Evolutionary conservation across 768 basidiomycete species (phyloP).

Genomic region (Symmetrospora coprosmae): DNA sequence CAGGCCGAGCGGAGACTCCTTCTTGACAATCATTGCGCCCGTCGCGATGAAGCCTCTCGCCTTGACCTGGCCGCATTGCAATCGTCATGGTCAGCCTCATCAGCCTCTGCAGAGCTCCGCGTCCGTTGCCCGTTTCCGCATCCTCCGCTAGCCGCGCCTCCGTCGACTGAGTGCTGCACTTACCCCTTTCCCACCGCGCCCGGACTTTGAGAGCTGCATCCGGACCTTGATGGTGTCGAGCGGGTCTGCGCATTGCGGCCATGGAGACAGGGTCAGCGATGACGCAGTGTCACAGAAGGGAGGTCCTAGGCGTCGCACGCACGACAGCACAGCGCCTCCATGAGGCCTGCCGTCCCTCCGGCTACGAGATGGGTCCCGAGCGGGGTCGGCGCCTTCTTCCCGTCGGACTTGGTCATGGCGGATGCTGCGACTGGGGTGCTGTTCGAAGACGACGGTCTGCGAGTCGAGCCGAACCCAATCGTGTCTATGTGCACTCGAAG

Average conservation of each 20-base stretch:
- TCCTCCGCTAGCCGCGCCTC: background rate
- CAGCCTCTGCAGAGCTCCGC: background rate
- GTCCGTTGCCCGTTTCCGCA: background rate
- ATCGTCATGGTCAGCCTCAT: background rate
- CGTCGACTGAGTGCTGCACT: no score
- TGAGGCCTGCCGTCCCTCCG: slow-evolving; percentile 82
- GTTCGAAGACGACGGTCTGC: no score
- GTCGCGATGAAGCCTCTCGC: slow-evolving; percentile 84
- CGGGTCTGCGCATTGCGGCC: background rate
- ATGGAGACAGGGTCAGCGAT: background rate
- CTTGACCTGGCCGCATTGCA: no score
- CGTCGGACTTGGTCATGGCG: slow-evolving; percentile 6
- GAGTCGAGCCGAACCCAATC: no score
- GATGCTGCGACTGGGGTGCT: no score
- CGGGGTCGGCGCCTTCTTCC: slow-evolving; percentile 38
- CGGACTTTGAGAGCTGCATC: slow-evolving; percentile 75
- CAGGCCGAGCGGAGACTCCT: slow-evolving; percentile 85
- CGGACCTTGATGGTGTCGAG: slow-evolving; percentile 99
- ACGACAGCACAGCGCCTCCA: slow-evolving; percentile 57
- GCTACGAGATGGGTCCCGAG: slow-evolving; percentile 63
- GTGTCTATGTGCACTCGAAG: no score
- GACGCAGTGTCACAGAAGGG: background rate
- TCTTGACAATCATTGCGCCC: slow-evolving; percentile 65
- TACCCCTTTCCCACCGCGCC: slow-evolving; percentile 63
- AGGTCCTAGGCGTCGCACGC: slow-evolving; percentile 18